A percentile compares a stretch with the other conserved stretches of the same genome.
Conservation (phyloP, 2,329 filamentous ascomycete genomes). For the Nannizzia gypsea region DNA sequence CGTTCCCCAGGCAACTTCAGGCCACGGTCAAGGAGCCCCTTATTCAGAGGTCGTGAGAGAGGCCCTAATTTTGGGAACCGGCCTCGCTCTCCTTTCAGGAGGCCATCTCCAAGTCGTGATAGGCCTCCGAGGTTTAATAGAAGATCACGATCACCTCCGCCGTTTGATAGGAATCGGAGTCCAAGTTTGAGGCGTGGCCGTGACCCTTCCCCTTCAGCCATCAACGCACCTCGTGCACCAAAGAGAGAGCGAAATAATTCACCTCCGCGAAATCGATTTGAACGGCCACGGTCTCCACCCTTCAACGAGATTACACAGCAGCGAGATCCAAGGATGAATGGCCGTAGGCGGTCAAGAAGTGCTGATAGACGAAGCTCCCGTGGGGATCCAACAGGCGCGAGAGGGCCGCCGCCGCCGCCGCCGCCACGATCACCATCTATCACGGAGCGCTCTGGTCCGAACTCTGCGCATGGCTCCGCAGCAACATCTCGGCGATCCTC, state of each 20-base stretch:
- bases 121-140: constrained; percentile 28
- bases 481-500: constrained; percentile 51
- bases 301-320: constrained; percentile 20
- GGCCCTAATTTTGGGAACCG: constrained; percentile 24
- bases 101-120: constrained; percentile 32
- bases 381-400: constrained; percentile 36
- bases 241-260: constrained; percentile 26
- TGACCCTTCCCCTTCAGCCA: constrained; percentile 25
- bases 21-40: constrained; percentile 33
- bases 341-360: constrained; percentile 41
- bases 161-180: constrained; percentile 23
- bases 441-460: constrained; percentile 35
- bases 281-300: constrained; percentile 36
- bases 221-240: constrained; percentile 22
- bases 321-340: constrained; percentile 24
- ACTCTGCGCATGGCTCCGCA: constrained; percentile 44
- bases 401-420: constrained; percentile 44
- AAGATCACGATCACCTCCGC: constrained; percentile 26
- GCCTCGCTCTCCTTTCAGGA: constrained; percentile 28
- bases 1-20: constrained; percentile 31
- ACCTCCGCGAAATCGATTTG: constrained; percentile 20
- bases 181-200: constrained; percentile 25
- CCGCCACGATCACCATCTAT: constrained; percentile 45
- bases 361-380: constrained; percentile 42
- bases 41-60: constrained; percentile 26